Conservation (phyloP, 1,284 basidiomycete species). For the Rhizoctonia solani region DNA sequence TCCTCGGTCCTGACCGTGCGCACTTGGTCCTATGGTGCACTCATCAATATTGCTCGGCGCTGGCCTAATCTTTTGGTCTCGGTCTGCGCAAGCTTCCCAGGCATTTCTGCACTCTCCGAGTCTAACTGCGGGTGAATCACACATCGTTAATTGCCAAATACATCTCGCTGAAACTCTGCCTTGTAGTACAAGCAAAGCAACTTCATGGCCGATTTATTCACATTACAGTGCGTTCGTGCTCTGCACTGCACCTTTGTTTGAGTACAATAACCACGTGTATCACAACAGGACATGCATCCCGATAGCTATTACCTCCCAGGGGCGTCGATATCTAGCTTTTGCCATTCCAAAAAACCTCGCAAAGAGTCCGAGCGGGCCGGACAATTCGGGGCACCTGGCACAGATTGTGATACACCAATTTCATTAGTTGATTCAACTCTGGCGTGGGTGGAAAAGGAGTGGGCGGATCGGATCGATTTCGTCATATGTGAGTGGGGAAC, state of each 20-base stretch:
- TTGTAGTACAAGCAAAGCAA: slow-evolving; percentile 45
- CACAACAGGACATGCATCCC: slow-evolving; percentile 67
- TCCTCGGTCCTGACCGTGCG: slow-evolving; percentile 16
- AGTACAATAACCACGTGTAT: neutral
- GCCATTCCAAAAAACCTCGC: slow-evolving; percentile 63
- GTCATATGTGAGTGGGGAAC: slow-evolving; percentile 76
- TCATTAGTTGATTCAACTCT: slow-evolving; percentile 79
- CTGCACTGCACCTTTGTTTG: neutral
- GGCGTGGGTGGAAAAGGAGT: slow-evolving; percentile 78
- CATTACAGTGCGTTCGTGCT: slow-evolving; percentile 54
- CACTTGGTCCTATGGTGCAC: neutral
- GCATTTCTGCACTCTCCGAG: slow-evolving; percentile 6
- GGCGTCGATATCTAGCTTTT: slow-evolving; percentile 58
- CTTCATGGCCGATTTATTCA: slow-evolving; percentile 75
- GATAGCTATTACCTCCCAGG: slow-evolving; percentile 63
- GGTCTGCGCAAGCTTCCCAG: slow-evolving; percentile 24
- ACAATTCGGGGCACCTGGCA: slow-evolving; percentile 66
- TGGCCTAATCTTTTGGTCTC: slow-evolving; percentile 2
- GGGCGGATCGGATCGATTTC: slow-evolving; percentile 86
- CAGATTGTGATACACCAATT: slow-evolving; percentile 85
- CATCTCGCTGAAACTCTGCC: neutral
- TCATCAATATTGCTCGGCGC: neutral
- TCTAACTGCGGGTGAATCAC: neutral
- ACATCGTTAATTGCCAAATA: neutral
- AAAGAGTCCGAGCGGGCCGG: slow-evolving; percentile 48